phyloP scores from a whole-genome alignment of 2,329 filamentous ascomycete species.

The Ophiostoma tasmaniense region DNA sequence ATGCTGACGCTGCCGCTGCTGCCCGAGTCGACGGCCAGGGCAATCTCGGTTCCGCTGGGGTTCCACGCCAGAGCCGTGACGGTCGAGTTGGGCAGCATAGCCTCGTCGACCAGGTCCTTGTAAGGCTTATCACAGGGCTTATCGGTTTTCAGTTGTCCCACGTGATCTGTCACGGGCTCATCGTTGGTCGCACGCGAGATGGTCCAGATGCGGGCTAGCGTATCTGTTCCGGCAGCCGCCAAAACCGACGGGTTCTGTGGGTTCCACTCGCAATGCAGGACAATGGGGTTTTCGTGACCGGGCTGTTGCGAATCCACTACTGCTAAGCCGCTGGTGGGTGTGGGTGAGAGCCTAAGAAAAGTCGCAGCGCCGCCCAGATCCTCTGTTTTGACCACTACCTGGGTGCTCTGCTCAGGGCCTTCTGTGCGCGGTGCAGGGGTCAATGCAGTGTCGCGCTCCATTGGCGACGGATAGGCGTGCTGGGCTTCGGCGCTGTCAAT shows the following conservation, averaged over 20 bases:
- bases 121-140: constrained; percentile 29
- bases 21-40: constrained; percentile 49
- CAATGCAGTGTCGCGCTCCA: constrained; percentile 47
- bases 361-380: constrained; percentile 52
- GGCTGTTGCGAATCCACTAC: constrained; percentile 18
- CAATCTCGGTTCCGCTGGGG: constrained; percentile 46
- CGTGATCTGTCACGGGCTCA: constrained; percentile 35
- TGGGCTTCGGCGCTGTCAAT: constrained; percentile 44
- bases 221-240: constrained; percentile 60
- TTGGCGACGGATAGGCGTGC: constrained; percentile 58
- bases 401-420: constrained; percentile 55
- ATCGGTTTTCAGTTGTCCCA: constrained; percentile 28
- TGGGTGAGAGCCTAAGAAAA: constrained; percentile 46
- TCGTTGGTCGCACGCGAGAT: constrained; percentile 44
- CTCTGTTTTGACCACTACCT: constrained; percentile 55
- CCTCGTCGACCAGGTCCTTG: constrained; percentile 44
- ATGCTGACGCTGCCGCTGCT: constrained; percentile 47
- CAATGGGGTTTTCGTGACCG: constrained; percentile 45
- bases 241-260: constrained; percentile 55
- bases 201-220: constrained; percentile 62
- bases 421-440: constrained; percentile 49
- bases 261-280: constrained; percentile 63
- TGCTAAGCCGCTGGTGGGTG: constrained; percentile 27
- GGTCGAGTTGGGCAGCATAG: constrained; percentile 42
- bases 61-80: constrained; percentile 56